Base-by-base conservation (phyloP, 1,284 basidiomycete species). In the Microbotryum saponariae region DNA sequence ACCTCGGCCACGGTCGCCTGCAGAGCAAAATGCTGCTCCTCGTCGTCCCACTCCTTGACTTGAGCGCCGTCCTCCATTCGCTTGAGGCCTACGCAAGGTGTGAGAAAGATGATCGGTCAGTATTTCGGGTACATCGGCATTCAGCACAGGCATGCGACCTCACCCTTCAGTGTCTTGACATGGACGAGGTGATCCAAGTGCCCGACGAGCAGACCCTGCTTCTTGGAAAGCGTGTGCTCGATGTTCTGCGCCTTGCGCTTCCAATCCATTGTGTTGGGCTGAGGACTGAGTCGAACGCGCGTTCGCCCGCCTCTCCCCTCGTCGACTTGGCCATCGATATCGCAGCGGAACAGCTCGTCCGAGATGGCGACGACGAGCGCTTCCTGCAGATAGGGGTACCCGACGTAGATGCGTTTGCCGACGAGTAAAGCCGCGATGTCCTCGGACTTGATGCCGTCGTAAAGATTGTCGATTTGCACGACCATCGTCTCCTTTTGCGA, bases 311-410 rank as follows among this genome's bases (percentile, higher is more conserved):
- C 52, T 83, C 79, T 49, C 85, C 74, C 16, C 77, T 74, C 1
- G 7, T 49, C 27, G 56, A 21, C 48, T n/a, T 6, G 63, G 63
- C 84, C 74, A 75, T 85, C 85, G 23, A 75, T 60, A 76, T 91
- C 88, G 74, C 93, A 94, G 74, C 83, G 87, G 83, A 92, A 91
- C 67, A 89, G 75, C 54, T 85, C 82, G 75, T 98, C 92, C 6
- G 91, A 93, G 16, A 98, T 81, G 23, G 85, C 88, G 1, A 86
- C 84, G 2, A 97, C 90, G 69, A 86, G 79, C 3, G 89, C 94
- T 76, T 99, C 96, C 70, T 88, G 86, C 53, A 98, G 78, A 80
- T 93, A 98, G 0, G 96, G 96, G 92, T 94, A 98, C 42, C 85
- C 84, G 63, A 88, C 80, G 75, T 88, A 97, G 0, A 84, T 85